phyloP scores from a whole-genome alignment of 495 filamentous ascomycete species.

The Daldinia vernicosa region DNA sequence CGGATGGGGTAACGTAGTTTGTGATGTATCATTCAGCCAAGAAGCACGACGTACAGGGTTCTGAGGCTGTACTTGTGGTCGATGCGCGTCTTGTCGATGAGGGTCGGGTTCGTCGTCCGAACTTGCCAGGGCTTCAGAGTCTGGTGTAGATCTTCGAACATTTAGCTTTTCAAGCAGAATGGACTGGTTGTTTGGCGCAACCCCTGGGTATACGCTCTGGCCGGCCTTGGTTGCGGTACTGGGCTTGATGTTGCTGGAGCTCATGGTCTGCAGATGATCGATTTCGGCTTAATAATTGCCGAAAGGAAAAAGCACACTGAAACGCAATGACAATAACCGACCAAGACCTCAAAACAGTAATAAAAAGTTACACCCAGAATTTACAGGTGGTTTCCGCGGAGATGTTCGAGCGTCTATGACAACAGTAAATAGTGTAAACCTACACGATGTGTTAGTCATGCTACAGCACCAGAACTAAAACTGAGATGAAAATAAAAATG shows the following conservation, averaged over 20 bases:
- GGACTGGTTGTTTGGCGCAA: conserved; percentile 62
- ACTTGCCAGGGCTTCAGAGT: conserved; percentile 90
- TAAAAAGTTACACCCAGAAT: conserved; percentile 17
- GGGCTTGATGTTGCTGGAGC: conserved; percentile 54
- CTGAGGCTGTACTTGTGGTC: conserved; percentile 55
- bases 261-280: conserved; percentile 53
- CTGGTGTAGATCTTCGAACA: conserved; percentile 80
- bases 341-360: conserved; percentile 18
- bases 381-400: conserved; percentile 10
- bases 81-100: conserved; percentile 59
- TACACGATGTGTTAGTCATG: conserved; percentile 28
- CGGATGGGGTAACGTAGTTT: conserved; percentile 51
- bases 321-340: conserved; percentile 5
- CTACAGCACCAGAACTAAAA: conserved; percentile 12
- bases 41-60: conserved; percentile 66
- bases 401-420: conserved; percentile 13
- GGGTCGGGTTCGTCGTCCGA: conserved; percentile 86
- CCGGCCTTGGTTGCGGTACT: conserved; percentile 52
- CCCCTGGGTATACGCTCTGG: conserved; percentile 49
- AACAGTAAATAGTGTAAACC: conserved; percentile 23
- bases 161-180: conserved; percentile 78
- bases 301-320: conserved; percentile 18
- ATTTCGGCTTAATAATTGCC: conserved; percentile 20
- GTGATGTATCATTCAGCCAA: conserved; percentile 68
- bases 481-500: conserved; percentile 13